Conservation (phyloP, 2,329 filamentous ascomycete species). For the Thielaviopsis cerberus region DNA sequence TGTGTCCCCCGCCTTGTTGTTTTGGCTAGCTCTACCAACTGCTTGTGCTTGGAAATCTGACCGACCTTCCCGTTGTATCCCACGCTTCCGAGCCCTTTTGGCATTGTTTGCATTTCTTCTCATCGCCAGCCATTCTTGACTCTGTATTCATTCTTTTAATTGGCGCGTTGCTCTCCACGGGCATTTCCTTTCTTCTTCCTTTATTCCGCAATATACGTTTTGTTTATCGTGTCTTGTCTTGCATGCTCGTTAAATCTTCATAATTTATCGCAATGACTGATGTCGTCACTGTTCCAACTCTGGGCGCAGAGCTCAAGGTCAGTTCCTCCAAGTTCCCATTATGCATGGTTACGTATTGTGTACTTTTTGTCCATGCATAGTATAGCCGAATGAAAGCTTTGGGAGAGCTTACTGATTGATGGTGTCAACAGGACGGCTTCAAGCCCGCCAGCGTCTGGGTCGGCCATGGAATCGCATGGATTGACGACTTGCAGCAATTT, state of each 20-base stretch:
- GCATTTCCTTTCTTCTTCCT: neutral
- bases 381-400: neutral
- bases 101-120: neutral
- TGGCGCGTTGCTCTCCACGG: neutral
- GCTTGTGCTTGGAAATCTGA: neutral
- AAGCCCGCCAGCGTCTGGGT: slow-evolving; percentile 90
- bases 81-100: slow-evolving; percentile 7
- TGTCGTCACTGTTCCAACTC: slow-evolving; percentile 64
- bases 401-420: neutral
- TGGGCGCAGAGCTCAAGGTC: slow-evolving; percentile 89
- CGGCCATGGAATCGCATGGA: slow-evolving; percentile 72
- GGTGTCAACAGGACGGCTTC: slow-evolving; percentile 64
- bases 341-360: neutral
- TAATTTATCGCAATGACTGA: slow-evolving; percentile 46
- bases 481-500: slow-evolving; percentile 92
- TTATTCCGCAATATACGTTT: neutral
- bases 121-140: neutral
- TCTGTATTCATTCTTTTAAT: neutral
- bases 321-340: slow-evolving; percentile 14
- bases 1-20: neutral
- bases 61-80: slow-evolving; percentile 1
- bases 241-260: slow-evolving; percentile 8
- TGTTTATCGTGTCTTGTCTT: neutral
- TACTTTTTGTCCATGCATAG: neutral
- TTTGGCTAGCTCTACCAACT: neutral